A percentile compares a stretch with the other conserved stretches of the same genome.
Conservation (phyloP, 768 basidiomycete genomes). For the Suillus plorans region DNA sequence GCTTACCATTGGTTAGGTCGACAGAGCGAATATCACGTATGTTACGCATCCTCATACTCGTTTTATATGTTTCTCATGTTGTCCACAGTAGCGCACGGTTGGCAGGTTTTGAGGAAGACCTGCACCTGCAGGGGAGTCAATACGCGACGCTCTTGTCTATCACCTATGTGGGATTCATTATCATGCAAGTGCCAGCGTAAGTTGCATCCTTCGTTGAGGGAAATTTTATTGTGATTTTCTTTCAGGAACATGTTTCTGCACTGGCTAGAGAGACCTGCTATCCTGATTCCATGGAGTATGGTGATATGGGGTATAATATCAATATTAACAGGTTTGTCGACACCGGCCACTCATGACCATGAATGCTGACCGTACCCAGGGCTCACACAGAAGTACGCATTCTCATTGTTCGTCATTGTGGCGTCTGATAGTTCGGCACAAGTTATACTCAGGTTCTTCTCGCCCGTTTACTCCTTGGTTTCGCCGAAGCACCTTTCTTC, state of each 20-base stretch:
- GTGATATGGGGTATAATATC: slow-evolving; percentile 39
- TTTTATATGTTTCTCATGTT: background rate
- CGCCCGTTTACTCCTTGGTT: slow-evolving; percentile 44
- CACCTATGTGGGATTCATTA: slow-evolving; percentile 63
- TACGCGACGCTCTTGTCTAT: slow-evolving; percentile 66
- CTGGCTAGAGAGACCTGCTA: slow-evolving; percentile 27
- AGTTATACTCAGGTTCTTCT: slow-evolving; percentile 24
- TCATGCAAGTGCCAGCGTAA: slow-evolving; percentile 73
- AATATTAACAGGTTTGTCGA: slow-evolving; percentile 32
- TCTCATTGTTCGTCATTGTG: background rate
- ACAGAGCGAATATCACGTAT: slow-evolving; percentile 63
- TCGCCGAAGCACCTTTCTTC: slow-evolving; percentile 31
- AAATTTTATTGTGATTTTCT: background rate
- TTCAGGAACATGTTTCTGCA: slow-evolving; percentile 32
- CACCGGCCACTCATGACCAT: background rate
- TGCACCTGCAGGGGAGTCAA: slow-evolving; percentile 53
- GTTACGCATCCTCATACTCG: slow-evolving; percentile 12
- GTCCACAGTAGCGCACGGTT: slow-evolving; percentile 58
- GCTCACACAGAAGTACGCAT: slow-evolving; percentile 4
- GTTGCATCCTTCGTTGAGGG: slow-evolving; percentile 18
- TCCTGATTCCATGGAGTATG: slow-evolving; percentile 25
- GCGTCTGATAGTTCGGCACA: background rate
- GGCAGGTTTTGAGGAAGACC: slow-evolving; percentile 63
- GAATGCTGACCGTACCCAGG: background rate
- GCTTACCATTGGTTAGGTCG: slow-evolving; percentile 39